Percentiles rank a stretch among this genome's conserved stretches.
phyloP scores from a whole-genome alignment of 2,329 filamentous ascomycete species.

The Hirsutella thompsonii region DNA sequence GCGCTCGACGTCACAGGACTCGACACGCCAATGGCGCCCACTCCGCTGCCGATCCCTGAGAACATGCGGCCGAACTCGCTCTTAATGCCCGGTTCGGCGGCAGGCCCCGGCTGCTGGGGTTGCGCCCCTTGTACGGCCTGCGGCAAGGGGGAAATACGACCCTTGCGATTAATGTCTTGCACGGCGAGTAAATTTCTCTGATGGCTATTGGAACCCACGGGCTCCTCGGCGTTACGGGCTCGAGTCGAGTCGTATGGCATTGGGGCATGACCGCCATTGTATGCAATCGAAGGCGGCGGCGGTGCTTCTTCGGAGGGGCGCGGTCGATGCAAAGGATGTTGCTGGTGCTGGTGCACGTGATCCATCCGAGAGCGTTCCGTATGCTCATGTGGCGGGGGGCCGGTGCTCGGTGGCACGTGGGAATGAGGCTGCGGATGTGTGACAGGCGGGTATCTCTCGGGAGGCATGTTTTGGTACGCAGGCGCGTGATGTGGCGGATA shows the following conservation, averaged over 20 bases:
- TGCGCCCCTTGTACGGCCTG: slow-evolving; percentile 92
- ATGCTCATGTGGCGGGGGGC: slow-evolving; percentile 30
- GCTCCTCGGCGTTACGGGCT: slow-evolving; percentile 31
- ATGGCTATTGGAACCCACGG: slow-evolving; percentile 38
- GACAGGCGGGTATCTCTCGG: slow-evolving; percentile 20
- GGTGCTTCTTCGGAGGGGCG: slow-evolving; percentile 34
- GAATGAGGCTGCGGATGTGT: slow-evolving; percentile 20
- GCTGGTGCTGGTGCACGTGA: slow-evolving; percentile 22
- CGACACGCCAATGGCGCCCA: slow-evolving; percentile 35
- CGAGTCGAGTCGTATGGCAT: slow-evolving; percentile 26
- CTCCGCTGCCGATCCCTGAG: slow-evolving; percentile 65
- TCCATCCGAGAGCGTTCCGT: slow-evolving; percentile 35
- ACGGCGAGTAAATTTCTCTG: slow-evolving; percentile 62
- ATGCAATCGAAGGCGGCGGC: slow-evolving; percentile 31
- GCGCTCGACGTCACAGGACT: slow-evolving; percentile 32
- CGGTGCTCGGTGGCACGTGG: slow-evolving; percentile 11
- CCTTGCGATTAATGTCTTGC: slow-evolving; percentile 69
- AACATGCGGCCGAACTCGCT: slow-evolving; percentile 93
- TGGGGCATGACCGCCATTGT: slow-evolving; percentile 28
- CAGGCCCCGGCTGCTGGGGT: slow-evolving; percentile 63
- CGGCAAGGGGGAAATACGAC: slow-evolving; percentile 75
- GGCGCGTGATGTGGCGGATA: slow-evolving; percentile 17
- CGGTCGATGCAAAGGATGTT: slow-evolving; percentile 21
- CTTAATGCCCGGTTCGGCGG: slow-evolving; percentile 80
- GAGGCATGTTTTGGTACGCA: slow-evolving; percentile 16